Percentiles rank a stretch among this genome's conserved stretches.
These are phyloP conservation scores for Cordyceps tenuipes DNA, from an alignment of 2,329 filamentous ascomycete species.

Conservation along the genomic window DNA sequence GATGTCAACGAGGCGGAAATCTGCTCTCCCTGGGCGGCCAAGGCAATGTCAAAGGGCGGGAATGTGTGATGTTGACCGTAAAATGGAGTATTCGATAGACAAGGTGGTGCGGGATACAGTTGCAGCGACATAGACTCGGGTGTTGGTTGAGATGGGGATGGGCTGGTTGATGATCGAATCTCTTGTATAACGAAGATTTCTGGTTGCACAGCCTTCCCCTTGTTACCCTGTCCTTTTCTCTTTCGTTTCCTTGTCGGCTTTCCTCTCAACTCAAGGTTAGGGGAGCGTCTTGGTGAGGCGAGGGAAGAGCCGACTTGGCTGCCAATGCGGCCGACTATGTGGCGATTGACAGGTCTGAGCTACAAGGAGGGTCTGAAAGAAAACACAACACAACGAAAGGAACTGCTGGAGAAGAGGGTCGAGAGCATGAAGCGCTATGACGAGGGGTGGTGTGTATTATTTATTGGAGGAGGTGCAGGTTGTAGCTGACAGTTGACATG, in stretches of 20 bases:
- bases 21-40: neutral
- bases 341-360: neutral
- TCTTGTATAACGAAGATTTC: neutral
- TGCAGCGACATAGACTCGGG: constrained; percentile 2
- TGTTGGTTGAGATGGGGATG: neutral
- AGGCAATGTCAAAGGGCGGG: neutral
- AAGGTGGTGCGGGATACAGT: neutral
- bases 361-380: no score
- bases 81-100: neutral
- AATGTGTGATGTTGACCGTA: neutral
- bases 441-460: neutral
- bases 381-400: neutral
- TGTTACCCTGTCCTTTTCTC: neutral
- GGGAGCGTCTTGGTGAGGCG: neutral
- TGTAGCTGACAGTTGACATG: neutral
- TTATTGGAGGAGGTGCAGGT: neutral
- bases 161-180: neutral
- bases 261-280: neutral
- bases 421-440: neutral
- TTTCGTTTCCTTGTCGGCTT: neutral
- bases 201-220: neutral
- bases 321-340: neutral
- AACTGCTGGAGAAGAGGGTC: neutral
- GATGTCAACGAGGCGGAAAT: neutral
- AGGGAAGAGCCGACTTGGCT: neutral